Evolutionary conservation across 305 asterid species (phyloP).

Genomic region (Salvia sclarea): DNA sequence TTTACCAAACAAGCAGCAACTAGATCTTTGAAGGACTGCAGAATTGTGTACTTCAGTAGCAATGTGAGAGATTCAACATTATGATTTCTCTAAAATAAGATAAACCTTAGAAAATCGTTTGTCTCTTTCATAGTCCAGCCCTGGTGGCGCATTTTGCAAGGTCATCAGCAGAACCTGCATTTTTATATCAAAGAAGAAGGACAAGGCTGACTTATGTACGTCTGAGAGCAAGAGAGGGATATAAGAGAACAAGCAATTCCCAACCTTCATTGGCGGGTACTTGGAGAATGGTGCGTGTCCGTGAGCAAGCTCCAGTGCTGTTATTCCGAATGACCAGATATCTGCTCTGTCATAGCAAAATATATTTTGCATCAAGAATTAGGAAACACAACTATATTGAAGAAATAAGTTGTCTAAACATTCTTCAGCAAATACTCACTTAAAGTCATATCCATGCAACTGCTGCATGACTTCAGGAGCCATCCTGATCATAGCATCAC

Average conservation of each 20-base stretch:
- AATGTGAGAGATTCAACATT: conserved; percentile 13
- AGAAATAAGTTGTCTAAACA: conserved; percentile 18
- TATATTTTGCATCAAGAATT: conserved; percentile 19
- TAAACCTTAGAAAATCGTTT: conserved; percentile 91
- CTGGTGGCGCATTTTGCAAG: conserved; percentile 99
- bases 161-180: conserved; percentile 98
- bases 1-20: conserved; percentile 98
- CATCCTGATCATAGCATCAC: conserved; percentile 50
- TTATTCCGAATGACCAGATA: conserved; percentile 98
- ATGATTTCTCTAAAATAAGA: conserved; percentile 34
- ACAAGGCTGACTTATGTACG: conserved; percentile 21
- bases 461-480: conserved; percentile 90
- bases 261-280: conserved; percentile 99
- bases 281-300: conserved; percentile 99
- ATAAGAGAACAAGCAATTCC: conserved; percentile 22
- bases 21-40: conserved; percentile 93
- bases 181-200: conserved; percentile 32
- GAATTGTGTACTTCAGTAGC: conserved; percentile 33
- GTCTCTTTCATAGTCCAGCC: conserved; percentile 98
- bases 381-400: conserved; percentile 23
- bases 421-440: conserved; percentile 41
- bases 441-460: conserved; percentile 74
- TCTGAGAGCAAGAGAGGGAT: conserved; percentile 17
- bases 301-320: conserved; percentile 99
- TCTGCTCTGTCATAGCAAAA: conserved; percentile 82